These are phyloP conservation scores for Fusarium palustre DNA, from an alignment of 2,329 filamentous ascomycete species.

Conservation along the genomic window DNA sequence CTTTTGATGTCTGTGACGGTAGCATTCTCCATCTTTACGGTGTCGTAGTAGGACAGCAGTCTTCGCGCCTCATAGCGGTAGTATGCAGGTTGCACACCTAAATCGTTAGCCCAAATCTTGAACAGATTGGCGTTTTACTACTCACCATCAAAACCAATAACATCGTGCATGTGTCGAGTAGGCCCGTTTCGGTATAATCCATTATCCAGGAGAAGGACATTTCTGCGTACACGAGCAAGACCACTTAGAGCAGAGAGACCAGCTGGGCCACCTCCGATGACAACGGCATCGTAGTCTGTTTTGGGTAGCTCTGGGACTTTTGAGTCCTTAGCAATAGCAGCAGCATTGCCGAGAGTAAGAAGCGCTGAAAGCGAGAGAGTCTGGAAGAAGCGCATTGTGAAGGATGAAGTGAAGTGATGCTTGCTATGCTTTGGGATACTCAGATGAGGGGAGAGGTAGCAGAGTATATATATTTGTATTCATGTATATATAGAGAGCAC, in stretches of 20 bases:
- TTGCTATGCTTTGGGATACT: neutral
- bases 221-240: slow-evolving; percentile 68
- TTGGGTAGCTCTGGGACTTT: slow-evolving; percentile 21
- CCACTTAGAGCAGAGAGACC: slow-evolving; percentile 67
- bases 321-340: slow-evolving; percentile 21
- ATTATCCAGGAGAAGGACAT: slow-evolving; percentile 68
- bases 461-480: neutral
- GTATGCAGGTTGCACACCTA: slow-evolving; percentile 66
- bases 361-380: slow-evolving; percentile 22
- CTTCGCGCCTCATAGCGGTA: slow-evolving; percentile 66
- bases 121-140: rapidly evolving
- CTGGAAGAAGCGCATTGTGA: slow-evolving; percentile 37
- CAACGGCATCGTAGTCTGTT: slow-evolving; percentile 63
- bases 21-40: slow-evolving; percentile 62
- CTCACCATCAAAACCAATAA: slow-evolving; percentile 69
- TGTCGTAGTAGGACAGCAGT: slow-evolving; percentile 64
- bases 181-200: slow-evolving; percentile 67
- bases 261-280: slow-evolving; percentile 69
- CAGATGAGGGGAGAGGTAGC: neutral
- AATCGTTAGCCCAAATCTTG: neutral
- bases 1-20: slow-evolving; percentile 61
- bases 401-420: neutral
- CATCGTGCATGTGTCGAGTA: slow-evolving; percentile 71
- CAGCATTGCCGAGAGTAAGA: slow-evolving; percentile 28
- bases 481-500: neutral